These are phyloP conservation scores for Penicillium manginii DNA, from an alignment of 495 filamentous ascomycete genomes.

Conservation along the genomic window DNA sequence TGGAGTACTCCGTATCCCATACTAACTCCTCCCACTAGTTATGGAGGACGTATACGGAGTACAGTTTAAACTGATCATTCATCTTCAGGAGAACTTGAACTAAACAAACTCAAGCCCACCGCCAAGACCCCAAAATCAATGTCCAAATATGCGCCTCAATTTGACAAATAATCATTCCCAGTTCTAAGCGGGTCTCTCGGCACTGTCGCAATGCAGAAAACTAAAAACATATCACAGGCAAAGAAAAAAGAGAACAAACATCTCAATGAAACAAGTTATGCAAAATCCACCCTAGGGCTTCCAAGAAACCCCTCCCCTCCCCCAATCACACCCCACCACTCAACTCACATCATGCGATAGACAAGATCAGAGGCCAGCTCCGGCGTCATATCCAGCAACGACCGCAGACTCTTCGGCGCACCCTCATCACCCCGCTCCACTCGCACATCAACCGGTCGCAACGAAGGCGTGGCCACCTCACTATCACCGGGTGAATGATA, in stretches of 20 bases:
- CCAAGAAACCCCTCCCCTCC: background rate
- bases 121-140: background rate
- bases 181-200: background rate
- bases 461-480: constrained; percentile 27
- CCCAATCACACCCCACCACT: constrained; percentile 13
- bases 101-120: background rate
- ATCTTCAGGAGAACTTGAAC: too few relatives aligned
- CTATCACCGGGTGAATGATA: constrained; percentile 40
- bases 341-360: constrained; percentile 47
- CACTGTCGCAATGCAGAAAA: constrained; percentile 9
- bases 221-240: background rate
- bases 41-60: background rate
- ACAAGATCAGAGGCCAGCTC: constrained; percentile 52
- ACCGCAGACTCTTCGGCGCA: constrained; percentile 36
- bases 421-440: constrained; percentile 21
- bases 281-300: background rate
- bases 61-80: background rate
- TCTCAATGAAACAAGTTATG: constrained; percentile 1
- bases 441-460: constrained; percentile 22
- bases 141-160: constrained; percentile 5
- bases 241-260: background rate
- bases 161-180: constrained; percentile 6
- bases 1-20: background rate
- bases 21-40: background rate
- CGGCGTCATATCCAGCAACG: constrained; percentile 43